Base-by-base conservation (phyloP, 495 filamentous ascomycete species). In the Penicillium longicatenatum region DNA sequence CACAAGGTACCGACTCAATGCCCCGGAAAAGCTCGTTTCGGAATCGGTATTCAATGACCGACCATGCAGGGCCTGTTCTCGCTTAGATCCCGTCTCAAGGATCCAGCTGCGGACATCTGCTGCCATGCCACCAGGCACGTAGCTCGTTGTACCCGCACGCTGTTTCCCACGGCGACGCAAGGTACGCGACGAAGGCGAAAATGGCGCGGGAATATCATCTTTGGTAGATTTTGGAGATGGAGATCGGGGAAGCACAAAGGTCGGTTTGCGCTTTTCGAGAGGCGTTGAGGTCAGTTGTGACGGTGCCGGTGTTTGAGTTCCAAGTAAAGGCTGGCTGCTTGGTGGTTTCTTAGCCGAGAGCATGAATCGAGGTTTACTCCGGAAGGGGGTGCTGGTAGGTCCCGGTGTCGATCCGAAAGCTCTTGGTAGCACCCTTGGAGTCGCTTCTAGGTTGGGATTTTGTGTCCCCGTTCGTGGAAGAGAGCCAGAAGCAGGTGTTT, bases 21-120 rank as follows among this genome's bases (percentile, higher is more conserved):
- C 59, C 22, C 37, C n/a, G 6, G 50, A 42, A 6, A 37, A 3
- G 17, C 46, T 26, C 14, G 9, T 21, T 3, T 51, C 31, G 5
- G 20, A 16, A 19, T 29, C 19, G 11, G 5, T 21, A 41, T 33
- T 14, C 9, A 24, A 24, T n/a, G 14, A 17, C 3, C 6, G n/a
- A 8, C 22, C 20, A 22, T 33, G 31, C 21, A 21, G 14, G 1
- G 35, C 35, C 17, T 68, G 63, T 6, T 73, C 70, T 12, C 69
- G 69, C 48, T 70, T 76, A 2, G 70, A 57, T 17, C 73, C 75
- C 58, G 68, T 72, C 47, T 79, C 76, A 21, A 79, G 59, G 30
- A 79, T 64, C 76, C 76, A 79, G 45, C 74, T 66, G 24, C 76
- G 75, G 20, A 76, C 68, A 44, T 76, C 64, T 2, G 74, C 67